A percentile compares a stretch with the other conserved stretches of the same genome.
phyloP scores from a whole-genome alignment of 371 early-diverging fungal species.

The Funneliformis caledonium region DNA sequence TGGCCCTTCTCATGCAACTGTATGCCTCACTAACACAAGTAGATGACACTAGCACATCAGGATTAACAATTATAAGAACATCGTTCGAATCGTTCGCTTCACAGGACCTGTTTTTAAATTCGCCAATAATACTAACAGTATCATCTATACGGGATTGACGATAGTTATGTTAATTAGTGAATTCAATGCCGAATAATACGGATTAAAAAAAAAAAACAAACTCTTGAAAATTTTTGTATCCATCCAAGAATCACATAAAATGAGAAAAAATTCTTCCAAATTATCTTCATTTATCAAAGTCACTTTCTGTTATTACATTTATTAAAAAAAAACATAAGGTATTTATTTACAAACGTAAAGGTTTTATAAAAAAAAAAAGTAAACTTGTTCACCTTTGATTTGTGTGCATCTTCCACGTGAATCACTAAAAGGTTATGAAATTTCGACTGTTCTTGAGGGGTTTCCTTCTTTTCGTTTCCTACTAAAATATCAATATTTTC shows the following conservation, averaged over 20 bases:
- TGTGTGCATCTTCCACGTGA: background rate
- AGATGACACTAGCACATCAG: constrained; percentile 77
- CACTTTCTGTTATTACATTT: background rate
- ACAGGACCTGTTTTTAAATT: background rate
- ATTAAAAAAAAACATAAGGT: background rate
- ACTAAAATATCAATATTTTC: background rate
- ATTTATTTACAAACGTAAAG: background rate
- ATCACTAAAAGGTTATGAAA: background rate
- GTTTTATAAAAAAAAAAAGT: background rate
- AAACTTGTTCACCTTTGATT: background rate
- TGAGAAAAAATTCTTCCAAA: background rate
- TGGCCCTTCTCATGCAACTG: constrained; percentile 72
- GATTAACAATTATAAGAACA: constrained; percentile 71
- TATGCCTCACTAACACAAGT: constrained; percentile 77
- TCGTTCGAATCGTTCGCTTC: background rate
- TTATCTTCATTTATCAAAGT: background rate
- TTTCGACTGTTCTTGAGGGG: background rate
- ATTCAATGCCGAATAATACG: background rate
- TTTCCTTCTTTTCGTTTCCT: background rate
- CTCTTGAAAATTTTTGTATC: background rate
- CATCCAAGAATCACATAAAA: background rate
- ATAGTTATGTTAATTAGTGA: background rate
- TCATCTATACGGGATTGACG: background rate
- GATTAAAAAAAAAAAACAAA: background rate
- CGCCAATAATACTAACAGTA: background rate